These are phyloP conservation scores for Dendrobium huoshanense DNA, from an alignment of 106 monocot species.

Conservation along the genomic window DNA sequence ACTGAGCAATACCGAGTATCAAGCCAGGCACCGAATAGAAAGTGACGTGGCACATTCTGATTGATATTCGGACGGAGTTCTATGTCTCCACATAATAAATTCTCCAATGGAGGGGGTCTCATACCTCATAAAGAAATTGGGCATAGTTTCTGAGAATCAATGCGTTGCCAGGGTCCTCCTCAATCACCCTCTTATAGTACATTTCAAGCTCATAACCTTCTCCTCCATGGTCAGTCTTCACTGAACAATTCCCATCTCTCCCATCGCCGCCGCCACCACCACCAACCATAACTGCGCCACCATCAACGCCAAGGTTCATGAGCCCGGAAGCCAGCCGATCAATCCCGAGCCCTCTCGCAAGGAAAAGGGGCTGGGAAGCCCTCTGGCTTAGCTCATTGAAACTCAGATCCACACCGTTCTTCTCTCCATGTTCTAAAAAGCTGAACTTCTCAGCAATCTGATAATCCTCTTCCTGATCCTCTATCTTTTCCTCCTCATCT, in stretches of 20 bases:
- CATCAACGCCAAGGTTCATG: conserved; percentile 9
- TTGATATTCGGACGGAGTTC: no score
- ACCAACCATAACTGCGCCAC: conserved; percentile 4
- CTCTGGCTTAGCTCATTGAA: neutral
- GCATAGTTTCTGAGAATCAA: conserved; percentile 75
- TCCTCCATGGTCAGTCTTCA: conserved; percentile 16
- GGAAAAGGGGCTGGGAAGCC: conserved; percentile 32
- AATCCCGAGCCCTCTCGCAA: conserved; percentile 65
- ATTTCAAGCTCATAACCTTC: conserved; percentile 39
- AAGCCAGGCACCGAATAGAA: no score
- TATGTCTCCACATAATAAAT: no score
- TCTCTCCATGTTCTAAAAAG: neutral
- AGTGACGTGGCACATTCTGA: no score
- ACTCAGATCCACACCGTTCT: neutral
- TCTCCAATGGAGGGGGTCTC: neutral
- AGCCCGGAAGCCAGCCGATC: conserved; percentile 41
- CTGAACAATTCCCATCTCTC: conserved; percentile 7
- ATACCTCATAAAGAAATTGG: conserved; percentile 69
- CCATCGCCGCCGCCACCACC: conserved; percentile 11
- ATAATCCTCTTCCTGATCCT: neutral
- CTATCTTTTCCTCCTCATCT: conserved; percentile 5
- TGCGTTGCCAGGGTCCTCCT: conserved; percentile 58
- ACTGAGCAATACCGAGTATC: no score
- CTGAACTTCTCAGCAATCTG: conserved; percentile 14
- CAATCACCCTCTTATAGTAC: conserved; percentile 61